Evolutionary conservation across 108 stramenopile genomes (phyloP).

Genomic region (Discostella stelligeroides): DNA sequence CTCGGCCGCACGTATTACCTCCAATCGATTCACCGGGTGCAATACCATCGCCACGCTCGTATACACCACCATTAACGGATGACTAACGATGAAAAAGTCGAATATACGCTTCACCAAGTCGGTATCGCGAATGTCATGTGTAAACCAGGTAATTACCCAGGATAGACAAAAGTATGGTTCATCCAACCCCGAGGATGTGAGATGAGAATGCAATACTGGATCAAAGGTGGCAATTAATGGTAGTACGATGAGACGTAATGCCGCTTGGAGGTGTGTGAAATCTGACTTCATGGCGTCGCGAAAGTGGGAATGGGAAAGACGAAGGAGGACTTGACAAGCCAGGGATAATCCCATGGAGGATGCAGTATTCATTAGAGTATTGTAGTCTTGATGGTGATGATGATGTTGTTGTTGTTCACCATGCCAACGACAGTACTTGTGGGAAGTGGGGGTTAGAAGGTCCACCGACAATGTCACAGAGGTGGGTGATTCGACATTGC

Average conservation of each 20-base stretch:
- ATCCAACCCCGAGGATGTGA: slow-evolving; percentile 83
- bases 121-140: slow-evolving; percentile 90
- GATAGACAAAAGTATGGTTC: slow-evolving; percentile 86
- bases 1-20: slow-evolving; percentile 75
- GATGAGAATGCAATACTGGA: slow-evolving; percentile 70
- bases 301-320: slow-evolving; percentile 70
- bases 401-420: no score
- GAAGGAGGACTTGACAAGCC: slow-evolving; percentile 62
- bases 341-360: slow-evolving; percentile 64
- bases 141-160: slow-evolving; percentile 94
- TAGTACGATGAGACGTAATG: slow-evolving; percentile 63
- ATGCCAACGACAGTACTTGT: no score
- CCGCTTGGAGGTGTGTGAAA: slow-evolving; percentile 69
- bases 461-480: no score
- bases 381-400: no score
- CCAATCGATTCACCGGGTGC: slow-evolving; percentile 75
- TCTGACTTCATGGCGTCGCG: slow-evolving; percentile 60
- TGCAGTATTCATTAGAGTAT: no score
- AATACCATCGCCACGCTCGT: slow-evolving; percentile 84
- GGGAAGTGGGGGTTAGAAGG: no score
- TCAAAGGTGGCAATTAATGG: slow-evolving; percentile 71
- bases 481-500: no score
- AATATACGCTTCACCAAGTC: slow-evolving; percentile 82
- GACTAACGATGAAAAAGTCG: slow-evolving; percentile 85
- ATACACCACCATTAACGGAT: slow-evolving; percentile 84